phyloP scores from a whole-genome alignment of 1,284 basidiomycete genomes.

The Leccinum subrobustum region DNA sequence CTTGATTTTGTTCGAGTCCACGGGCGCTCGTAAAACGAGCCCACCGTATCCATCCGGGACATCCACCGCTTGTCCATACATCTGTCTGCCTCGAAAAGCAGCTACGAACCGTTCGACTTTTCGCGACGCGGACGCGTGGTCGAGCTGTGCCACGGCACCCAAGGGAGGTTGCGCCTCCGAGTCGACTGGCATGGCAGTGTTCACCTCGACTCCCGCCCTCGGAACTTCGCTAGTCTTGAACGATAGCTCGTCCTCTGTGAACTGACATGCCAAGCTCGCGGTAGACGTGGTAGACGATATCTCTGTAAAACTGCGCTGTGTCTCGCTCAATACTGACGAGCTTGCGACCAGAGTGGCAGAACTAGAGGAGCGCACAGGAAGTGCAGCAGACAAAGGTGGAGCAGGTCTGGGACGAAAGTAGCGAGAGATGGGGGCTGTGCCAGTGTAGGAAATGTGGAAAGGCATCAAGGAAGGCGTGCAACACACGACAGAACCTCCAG shows the following conservation, averaged over 20 bases:
- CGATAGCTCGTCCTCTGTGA: neutral
- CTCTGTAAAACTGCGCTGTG: conserved; percentile 5
- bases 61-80: conserved; percentile 62
- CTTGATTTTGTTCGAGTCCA: conserved; percentile 22
- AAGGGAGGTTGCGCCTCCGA: conserved; percentile 15
- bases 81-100: conserved; percentile 67
- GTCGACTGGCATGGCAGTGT: conserved; percentile 1
- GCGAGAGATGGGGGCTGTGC: conserved; percentile 68
- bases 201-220: neutral
- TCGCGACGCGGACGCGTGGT: neutral
- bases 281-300: conserved; percentile 12
- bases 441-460: conserved; percentile 70
- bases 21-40: conserved; percentile 48
- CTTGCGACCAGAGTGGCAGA: conserved; percentile 17
- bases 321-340: conserved; percentile 12
- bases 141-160: neutral
- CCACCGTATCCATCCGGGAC: conserved; percentile 70
- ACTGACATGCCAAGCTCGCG: neutral
- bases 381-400: conserved; percentile 24
- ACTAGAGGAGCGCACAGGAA: conserved; percentile 15
- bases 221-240: neutral
- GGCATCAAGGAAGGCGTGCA: conserved; percentile 72
- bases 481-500: conserved; percentile 24
- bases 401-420: conserved; percentile 61
- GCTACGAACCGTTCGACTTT: conserved; percentile 47